These are phyloP conservation scores for Glycyrrhiza uralensis DNA, from an alignment of 306 rosid genomes.

Conservation along the genomic window DNA sequence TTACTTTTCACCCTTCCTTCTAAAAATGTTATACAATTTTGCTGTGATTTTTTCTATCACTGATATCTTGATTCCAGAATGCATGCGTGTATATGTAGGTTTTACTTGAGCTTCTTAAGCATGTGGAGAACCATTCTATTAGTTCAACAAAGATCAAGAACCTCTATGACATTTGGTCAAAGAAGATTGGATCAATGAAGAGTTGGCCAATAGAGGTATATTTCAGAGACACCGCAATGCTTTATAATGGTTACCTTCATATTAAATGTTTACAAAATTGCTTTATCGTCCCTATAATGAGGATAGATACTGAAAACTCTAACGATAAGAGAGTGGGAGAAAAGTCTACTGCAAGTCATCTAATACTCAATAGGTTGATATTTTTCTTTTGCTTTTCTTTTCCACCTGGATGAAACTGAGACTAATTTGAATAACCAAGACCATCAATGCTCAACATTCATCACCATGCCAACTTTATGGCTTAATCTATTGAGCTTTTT, in stretches of 20 bases:
- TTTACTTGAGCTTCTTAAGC: slow-evolving; percentile 62
- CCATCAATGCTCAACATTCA: no score
- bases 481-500: no score
- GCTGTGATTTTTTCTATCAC: slow-evolving; percentile 8
- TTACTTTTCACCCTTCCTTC: not conserved
- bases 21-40: not conserved
- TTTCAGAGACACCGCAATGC: slow-evolving; percentile 13
- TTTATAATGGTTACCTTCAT: not conserved
- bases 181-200: slow-evolving; percentile 53
- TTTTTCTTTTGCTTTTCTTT: no score
- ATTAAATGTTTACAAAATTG: not conserved
- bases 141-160: slow-evolving; percentile 39
- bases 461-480: no score
- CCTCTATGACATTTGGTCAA: slow-evolving; percentile 61
- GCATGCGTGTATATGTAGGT: slow-evolving; percentile 36
- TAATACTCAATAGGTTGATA: no score
- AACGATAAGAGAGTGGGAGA: no score
- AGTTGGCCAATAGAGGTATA: slow-evolving; percentile 54
- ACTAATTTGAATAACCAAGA: no score
- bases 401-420: no score
- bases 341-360: no score
- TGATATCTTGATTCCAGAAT: slow-evolving; percentile 12
- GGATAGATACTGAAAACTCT: no score
- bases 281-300: not conserved
- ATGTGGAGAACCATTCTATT: slow-evolving; percentile 19